These are phyloP conservation scores for Quercus tomentella DNA, from an alignment of 331 rosid species.

Conservation along the genomic window DNA sequence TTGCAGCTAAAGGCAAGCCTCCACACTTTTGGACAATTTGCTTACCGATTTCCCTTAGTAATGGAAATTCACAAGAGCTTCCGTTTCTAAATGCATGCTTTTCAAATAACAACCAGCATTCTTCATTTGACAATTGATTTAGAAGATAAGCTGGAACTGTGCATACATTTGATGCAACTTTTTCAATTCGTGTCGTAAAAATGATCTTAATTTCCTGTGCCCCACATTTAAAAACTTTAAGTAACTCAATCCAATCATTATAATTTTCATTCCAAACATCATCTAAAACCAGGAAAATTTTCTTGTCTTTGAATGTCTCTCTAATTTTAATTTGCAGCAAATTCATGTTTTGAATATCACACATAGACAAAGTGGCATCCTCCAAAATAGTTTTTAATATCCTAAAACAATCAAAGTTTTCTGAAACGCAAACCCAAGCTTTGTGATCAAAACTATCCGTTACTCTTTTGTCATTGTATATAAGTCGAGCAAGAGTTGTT, in stretches of 20 bases:
- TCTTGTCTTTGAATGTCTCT: slow-evolving; percentile 8
- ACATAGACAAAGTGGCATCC: background rate
- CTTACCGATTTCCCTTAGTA: too few species aligned
- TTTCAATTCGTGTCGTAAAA: slow-evolving; percentile 17
- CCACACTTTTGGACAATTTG: background rate
- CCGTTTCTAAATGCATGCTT: too few species aligned
- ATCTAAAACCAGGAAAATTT: slow-evolving; percentile 28
- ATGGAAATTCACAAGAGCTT: too few species aligned
- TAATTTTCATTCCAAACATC: slow-evolving; percentile 26
- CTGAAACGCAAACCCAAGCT: slow-evolving; percentile 22
- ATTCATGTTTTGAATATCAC: background rate
- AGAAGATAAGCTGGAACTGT: background rate
- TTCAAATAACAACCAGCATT: slow-evolving; percentile 26
- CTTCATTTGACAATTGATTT: slow-evolving; percentile 16
- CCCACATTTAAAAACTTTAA: background rate
- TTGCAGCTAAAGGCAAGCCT: slow-evolving; percentile 34
- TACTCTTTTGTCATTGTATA: slow-evolving; percentile 17
- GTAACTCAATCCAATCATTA: slow-evolving; percentile 7
- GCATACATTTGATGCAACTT: slow-evolving; percentile 1
- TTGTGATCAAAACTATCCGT: background rate
- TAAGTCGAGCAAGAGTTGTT: slow-evolving; percentile 25
- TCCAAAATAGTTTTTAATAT: slow-evolving; percentile 2
- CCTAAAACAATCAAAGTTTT: slow-evolving; percentile 4
- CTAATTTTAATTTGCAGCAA: background rate
- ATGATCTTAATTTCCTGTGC: slow-evolving; percentile 23